Evolutionary conservation across 2,329 filamentous ascomycete genomes (phyloP).

Genomic region (Aspergillus clavatus): DNA sequence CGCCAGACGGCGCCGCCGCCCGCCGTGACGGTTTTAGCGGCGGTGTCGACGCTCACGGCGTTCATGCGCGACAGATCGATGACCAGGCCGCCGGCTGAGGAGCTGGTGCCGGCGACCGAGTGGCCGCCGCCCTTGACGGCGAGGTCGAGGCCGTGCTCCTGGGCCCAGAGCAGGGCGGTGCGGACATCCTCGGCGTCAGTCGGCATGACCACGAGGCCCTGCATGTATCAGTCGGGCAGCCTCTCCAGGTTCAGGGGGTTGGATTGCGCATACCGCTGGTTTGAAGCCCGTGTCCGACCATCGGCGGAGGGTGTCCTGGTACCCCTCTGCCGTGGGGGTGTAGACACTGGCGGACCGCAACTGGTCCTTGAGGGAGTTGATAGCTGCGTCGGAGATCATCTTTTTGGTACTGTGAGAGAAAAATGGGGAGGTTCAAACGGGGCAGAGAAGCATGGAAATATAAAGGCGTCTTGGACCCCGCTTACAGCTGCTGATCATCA

Average conservation of each 20-base stretch:
- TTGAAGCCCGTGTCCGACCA: slow-evolving; percentile 31
- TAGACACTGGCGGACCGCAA: slow-evolving; percentile 14
- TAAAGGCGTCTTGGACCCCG: background rate
- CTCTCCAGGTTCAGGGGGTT: too few relatives aligned
- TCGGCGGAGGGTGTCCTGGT: slow-evolving; percentile 20
- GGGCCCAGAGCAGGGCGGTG: slow-evolving; percentile 44
- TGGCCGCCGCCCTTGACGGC: slow-evolving; percentile 36
- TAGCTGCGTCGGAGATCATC: slow-evolving; percentile 6
- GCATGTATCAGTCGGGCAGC: too few relatives aligned
- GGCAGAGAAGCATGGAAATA: background rate
- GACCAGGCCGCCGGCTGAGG: slow-evolving; percentile 52
- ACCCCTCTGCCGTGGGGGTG: slow-evolving; percentile 20
- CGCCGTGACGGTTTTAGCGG: slow-evolving; percentile 44
- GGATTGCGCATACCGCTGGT: slow-evolving; percentile 23
- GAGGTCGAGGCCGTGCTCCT: slow-evolving; percentile 25
- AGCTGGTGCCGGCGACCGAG: slow-evolving; percentile 51
- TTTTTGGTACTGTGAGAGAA: background rate
- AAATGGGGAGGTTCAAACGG: too few relatives aligned
- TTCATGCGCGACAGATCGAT: slow-evolving; percentile 54
- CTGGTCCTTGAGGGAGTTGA: slow-evolving; percentile 6
- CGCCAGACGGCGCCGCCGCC: slow-evolving; percentile 54
- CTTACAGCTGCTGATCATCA: too few relatives aligned
- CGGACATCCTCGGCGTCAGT: slow-evolving; percentile 39
- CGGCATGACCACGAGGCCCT: slow-evolving; percentile 46
- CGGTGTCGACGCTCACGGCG: slow-evolving; percentile 46